Percentiles rank a stretch among this genome's conserved stretches.
Conservation (phyloP, 108 stramenopile genomes). For the Nitzschia sp. region DNA sequence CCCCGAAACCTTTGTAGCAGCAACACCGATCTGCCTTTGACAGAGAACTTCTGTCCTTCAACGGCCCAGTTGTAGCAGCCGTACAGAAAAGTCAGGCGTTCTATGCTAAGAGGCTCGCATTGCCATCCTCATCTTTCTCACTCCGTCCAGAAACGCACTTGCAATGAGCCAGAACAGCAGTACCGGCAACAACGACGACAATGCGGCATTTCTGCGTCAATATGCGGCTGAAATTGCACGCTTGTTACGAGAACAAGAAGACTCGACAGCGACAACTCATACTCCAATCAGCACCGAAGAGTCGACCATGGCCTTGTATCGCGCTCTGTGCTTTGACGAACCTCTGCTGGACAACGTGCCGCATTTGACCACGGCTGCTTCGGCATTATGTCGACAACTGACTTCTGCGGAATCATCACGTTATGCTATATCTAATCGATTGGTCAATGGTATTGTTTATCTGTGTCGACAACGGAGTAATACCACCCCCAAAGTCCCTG, state of each 20-base stretch:
- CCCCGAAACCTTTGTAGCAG: no score
- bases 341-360: conserved; percentile 23
- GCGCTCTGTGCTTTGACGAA: conserved; percentile 38
- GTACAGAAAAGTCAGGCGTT: no score
- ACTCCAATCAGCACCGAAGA: conserved; percentile 15
- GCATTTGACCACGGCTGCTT: conserved; percentile 20
- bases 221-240: conserved; percentile 35
- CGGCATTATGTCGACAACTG: conserved; percentile 25
- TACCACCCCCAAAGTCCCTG: background rate
- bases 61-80: no score
- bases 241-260: conserved; percentile 30
- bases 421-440: conserved; percentile 36
- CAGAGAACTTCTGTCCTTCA: no score
- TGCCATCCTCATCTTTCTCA: no score
- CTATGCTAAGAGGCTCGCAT: no score
- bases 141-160: no score
- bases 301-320: conserved; percentile 16
- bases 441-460: conserved; percentile 40
- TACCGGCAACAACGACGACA: no score
- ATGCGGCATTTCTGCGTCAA: conserved; percentile 28
- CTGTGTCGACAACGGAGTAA: conserved; percentile 21
- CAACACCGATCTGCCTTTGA: no score
- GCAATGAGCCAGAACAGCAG: no score
- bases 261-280: background rate
- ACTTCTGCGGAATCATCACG: conserved; percentile 2